These are phyloP conservation scores for Quercus engelmannii DNA, from an alignment of 306 rosid species.

Conservation along the genomic window DNA sequence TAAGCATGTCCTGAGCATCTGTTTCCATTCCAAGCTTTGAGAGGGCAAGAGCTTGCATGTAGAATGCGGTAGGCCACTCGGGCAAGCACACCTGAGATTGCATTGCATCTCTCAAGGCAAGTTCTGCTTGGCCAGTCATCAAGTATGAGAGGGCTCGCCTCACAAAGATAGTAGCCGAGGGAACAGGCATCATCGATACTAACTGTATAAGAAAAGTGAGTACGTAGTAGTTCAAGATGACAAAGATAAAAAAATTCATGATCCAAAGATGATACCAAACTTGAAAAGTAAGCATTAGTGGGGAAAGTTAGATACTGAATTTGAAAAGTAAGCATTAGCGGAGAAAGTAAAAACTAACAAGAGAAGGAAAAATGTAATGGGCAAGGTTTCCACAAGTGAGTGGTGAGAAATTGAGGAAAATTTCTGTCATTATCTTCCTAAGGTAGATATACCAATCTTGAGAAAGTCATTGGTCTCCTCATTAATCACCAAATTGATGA, in stretches of 20 bases:
- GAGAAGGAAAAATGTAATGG: neutral
- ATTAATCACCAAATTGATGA: too few species aligned
- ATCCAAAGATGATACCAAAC: neutral
- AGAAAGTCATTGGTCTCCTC: too few species aligned
- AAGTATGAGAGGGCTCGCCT: slow-evolving; percentile 88
- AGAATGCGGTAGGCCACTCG: slow-evolving; percentile 97
- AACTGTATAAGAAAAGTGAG: slow-evolving; percentile 44
- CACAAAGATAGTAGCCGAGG: slow-evolving; percentile 78
- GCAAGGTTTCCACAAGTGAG: neutral
- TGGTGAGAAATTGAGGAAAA: too few species aligned
- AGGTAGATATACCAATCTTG: too few species aligned
- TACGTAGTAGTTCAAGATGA: neutral
- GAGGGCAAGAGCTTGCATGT: slow-evolving; percentile 90
- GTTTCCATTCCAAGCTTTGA: slow-evolving; percentile 97
- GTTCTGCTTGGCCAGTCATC: slow-evolving; percentile 81
- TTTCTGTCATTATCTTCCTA: too few species aligned
- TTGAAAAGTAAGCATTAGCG: neutral
- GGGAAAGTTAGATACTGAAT: neutral
- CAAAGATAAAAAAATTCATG: neutral
- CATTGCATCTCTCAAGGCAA: slow-evolving; percentile 88
- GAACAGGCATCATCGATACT: slow-evolving; percentile 76
- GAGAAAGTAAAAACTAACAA: neutral
- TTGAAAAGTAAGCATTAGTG: neutral
- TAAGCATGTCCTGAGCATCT: slow-evolving; percentile 94
- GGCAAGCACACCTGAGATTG: slow-evolving; percentile 94